phyloP scores from a whole-genome alignment of 2,329 filamentous ascomycete species.

The Zymoseptoria crescenta region DNA sequence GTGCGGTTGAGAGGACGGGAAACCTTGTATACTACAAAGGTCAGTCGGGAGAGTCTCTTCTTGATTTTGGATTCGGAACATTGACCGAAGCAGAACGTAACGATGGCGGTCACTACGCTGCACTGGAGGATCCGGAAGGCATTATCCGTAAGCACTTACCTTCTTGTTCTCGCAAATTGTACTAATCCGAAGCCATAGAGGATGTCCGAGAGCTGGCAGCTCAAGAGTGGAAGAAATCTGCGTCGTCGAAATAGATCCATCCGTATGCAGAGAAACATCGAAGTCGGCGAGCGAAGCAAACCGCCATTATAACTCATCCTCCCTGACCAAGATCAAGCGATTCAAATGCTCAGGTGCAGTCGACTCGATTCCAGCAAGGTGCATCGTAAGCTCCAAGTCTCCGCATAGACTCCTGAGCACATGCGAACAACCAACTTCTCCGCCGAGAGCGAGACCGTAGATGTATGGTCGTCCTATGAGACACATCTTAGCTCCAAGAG shows the following conservation, averaged over 20 bases:
- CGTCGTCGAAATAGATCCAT: not conserved
- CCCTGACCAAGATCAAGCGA: conserved; percentile 1
- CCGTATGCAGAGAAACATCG: no score
- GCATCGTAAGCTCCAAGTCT: conserved; percentile 15
- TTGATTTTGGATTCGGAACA: not conserved
- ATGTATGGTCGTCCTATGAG: conserved; percentile 51
- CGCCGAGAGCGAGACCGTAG: conserved; percentile 50
- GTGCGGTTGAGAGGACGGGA: conserved; percentile 29
- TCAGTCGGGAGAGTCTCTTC: conserved; percentile 1
- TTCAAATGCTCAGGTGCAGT: conserved; percentile 1
- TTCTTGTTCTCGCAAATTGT: not conserved
- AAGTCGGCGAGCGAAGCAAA: not conserved
- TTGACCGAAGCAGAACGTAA: conserved; percentile 9
- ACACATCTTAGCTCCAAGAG: conserved; percentile 50
- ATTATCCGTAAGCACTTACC: conserved; percentile 7
- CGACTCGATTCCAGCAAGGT: conserved; percentile 13
- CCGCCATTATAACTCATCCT: conserved; percentile 3
- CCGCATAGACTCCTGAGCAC: conserved; percentile 15
- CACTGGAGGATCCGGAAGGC: conserved; percentile 24
- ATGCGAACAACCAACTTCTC: conserved; percentile 46
- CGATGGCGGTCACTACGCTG: conserved; percentile 24
- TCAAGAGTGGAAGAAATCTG: conserved; percentile 7
- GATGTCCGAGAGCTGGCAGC: conserved; percentile 12
- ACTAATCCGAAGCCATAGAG: not conserved
- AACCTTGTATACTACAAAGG: conserved; percentile 33